Conservation (phyloP, 2,329 filamentous ascomycete genomes). For the Neurospora sp. region DNA sequence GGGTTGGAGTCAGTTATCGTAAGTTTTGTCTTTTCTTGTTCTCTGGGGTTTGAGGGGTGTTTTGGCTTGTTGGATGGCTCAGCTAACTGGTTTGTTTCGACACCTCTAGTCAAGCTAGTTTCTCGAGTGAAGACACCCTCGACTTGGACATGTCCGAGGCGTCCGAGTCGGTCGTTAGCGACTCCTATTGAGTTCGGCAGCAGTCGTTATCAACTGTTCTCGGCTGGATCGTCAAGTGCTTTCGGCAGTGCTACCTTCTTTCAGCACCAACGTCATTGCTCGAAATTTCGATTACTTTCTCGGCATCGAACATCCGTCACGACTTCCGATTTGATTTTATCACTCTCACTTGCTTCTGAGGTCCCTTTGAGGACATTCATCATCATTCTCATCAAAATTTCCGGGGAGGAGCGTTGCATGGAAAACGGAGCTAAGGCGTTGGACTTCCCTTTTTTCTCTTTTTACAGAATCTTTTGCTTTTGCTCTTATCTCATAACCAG, state of each 20-base stretch:
- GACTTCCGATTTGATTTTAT: neutral
- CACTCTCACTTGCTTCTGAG: neutral
- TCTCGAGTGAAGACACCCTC: slow-evolving; percentile 9
- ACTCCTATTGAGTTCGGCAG: neutral
- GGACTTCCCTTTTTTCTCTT: neutral
- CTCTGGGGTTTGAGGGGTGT: too few species aligned
- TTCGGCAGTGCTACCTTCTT: neutral
- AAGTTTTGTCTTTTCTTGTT: neutral
- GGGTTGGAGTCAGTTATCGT: slow-evolving; percentile 8
- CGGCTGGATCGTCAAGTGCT: neutral
- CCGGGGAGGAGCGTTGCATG: neutral
- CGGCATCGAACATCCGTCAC: neutral
- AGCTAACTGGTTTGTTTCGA: neutral
- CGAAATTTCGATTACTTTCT: neutral
- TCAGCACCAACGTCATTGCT: neutral
- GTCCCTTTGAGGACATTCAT: neutral
- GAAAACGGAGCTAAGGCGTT: neutral
- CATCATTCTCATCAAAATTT: neutral
- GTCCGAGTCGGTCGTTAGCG: neutral
- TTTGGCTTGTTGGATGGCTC: neutral
- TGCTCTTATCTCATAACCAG: neutral
- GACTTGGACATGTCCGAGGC: neutral
- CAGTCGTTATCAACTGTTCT: neutral
- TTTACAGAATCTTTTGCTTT: neutral
- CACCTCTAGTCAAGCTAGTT: slow-evolving; percentile 4